Conservation (phyloP, 306 rosid genomes). For the Biancaea sappan region DNA sequence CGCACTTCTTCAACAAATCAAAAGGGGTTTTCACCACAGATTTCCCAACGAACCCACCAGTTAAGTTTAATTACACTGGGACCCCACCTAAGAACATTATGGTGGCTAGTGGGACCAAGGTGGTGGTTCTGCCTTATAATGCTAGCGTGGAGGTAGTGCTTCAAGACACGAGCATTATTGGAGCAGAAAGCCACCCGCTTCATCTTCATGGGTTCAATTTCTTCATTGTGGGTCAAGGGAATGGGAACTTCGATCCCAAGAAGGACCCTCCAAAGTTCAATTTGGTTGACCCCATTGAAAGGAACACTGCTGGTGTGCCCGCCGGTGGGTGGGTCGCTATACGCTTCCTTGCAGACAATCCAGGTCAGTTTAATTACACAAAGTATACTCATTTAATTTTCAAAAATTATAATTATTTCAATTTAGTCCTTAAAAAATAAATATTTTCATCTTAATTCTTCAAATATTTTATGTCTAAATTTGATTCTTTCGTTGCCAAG, state of each 20-base stretch:
- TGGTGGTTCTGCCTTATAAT: conserved; percentile 54
- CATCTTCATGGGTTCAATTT: conserved; percentile 82
- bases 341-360: conserved; percentile 69
- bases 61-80: conserved; percentile 74
- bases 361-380: conserved; percentile 44
- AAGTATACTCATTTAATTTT: too few species aligned
- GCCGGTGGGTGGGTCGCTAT: conserved; percentile 80
- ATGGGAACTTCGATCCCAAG: conserved; percentile 65
- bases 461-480: too few species aligned
- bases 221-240: conserved; percentile 70
- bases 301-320: conserved; percentile 70
- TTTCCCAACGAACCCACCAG: conserved; percentile 64
- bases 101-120: conserved; percentile 62
- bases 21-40: conserved; percentile 61
- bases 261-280: conserved; percentile 62
- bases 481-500: too few species aligned
- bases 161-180: conserved; percentile 73
- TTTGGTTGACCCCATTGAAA: conserved; percentile 72
- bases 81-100: conserved; percentile 56
- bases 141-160: conserved; percentile 60
- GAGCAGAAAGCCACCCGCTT: conserved; percentile 80
- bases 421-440: too few species aligned
- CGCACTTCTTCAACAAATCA: conserved; percentile 65
- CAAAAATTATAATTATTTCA: background rate
- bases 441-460: too few species aligned